A percentile compares a stretch with the other conserved stretches of the same genome.
Conservation (phyloP, 2,329 filamentous ascomycete species). For the Juglanconis oblonga region DNA sequence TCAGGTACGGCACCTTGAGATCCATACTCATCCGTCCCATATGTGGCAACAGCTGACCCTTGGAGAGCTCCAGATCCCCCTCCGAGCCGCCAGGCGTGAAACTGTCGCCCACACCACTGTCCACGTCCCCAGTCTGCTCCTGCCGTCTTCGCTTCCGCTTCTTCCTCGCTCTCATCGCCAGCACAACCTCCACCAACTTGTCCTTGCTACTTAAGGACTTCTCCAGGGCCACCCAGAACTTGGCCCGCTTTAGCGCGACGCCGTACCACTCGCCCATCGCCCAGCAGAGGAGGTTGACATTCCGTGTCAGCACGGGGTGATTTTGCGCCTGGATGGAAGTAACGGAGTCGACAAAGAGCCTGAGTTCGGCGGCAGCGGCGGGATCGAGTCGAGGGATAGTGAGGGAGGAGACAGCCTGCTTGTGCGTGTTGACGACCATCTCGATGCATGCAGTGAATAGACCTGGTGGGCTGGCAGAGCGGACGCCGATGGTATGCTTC, state of each 20-base stretch:
- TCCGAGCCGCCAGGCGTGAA: slow-evolving; percentile 12
- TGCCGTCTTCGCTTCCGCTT: slow-evolving; percentile 20
- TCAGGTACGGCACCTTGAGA: slow-evolving; percentile 42
- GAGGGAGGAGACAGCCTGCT: slow-evolving; percentile 49
- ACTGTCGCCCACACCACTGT: slow-evolving; percentile 18
- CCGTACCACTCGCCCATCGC: slow-evolving; percentile 68
- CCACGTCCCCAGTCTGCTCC: slow-evolving; percentile 14
- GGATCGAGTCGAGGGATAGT: slow-evolving; percentile 54
- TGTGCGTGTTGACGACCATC: slow-evolving; percentile 56
- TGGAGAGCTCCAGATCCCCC: slow-evolving; percentile 21
- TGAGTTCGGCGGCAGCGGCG: slow-evolving; percentile 57
- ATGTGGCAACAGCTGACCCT: slow-evolving; percentile 49
- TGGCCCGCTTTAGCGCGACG: slow-evolving; percentile 56
- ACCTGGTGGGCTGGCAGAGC: slow-evolving; percentile 43
- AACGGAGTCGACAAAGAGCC: slow-evolving; percentile 47
- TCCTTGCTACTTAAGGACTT: slow-evolving; percentile 40
- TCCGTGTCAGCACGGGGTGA: slow-evolving; percentile 46
- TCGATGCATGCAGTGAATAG: slow-evolving; percentile 58
- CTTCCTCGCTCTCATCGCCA: slow-evolving; percentile 27
- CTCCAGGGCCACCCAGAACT: slow-evolving; percentile 59
- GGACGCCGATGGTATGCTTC: slow-evolving; percentile 53
- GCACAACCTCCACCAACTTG: slow-evolving; percentile 28
- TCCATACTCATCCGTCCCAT: slow-evolving; percentile 53
- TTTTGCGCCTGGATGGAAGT: slow-evolving; percentile 23
- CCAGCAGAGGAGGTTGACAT: slow-evolving; percentile 61